Percentiles rank a stretch among this genome's conserved stretches.
Evolutionary conservation across 1,284 basidiomycete species (phyloP).

Genomic region (Takashimella tepidaria): DNA sequence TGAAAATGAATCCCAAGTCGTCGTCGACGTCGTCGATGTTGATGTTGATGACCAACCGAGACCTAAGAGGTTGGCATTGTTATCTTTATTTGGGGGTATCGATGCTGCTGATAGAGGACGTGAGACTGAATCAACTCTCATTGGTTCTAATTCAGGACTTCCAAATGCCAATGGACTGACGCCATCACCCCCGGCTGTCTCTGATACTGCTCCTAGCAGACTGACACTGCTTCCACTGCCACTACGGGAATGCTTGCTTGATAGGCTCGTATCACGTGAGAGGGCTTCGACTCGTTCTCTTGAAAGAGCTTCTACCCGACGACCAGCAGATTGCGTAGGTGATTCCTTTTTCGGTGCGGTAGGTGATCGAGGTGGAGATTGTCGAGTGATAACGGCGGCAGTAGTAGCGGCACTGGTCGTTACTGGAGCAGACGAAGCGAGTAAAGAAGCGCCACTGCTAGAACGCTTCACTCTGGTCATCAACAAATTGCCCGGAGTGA

Average conservation of each 20-base stretch:
- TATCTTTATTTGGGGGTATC: constrained; percentile 9
- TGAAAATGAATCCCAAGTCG: constrained; percentile 21
- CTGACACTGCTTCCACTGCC: constrained; percentile 23
- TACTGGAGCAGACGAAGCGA: constrained; percentile 11
- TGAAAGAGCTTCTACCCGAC: constrained; percentile 13
- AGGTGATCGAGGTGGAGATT: constrained; percentile 17
- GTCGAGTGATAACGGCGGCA: not conserved
- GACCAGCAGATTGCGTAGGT: constrained; percentile 17
- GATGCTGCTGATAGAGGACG: constrained; percentile 15
- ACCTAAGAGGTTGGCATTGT: constrained; percentile 35
- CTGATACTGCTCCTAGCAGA: constrained; percentile 7
- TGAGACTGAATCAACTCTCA: constrained; percentile 14
- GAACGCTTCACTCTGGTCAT: constrained; percentile 30
- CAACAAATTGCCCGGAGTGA: constrained; percentile 28
- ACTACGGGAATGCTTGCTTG: constrained; percentile 12
- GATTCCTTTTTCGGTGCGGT: constrained; percentile 8
- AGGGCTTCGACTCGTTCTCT: not conserved
- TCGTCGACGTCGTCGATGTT: no score
- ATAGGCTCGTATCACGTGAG: not conserved
- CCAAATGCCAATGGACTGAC: constrained; percentile 36
- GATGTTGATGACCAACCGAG: constrained; percentile 25
- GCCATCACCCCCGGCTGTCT: constrained; percentile 11
- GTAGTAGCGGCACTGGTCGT: constrained; percentile 1
- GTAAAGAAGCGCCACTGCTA: constrained; percentile 19
- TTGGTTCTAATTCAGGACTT: constrained; percentile 29